Percentiles rank a stretch among this genome's conserved stretches.
Evolutionary conservation across 768 basidiomycete genomes (phyloP).

Genomic region (Hypsizygus marmoreus): DNA sequence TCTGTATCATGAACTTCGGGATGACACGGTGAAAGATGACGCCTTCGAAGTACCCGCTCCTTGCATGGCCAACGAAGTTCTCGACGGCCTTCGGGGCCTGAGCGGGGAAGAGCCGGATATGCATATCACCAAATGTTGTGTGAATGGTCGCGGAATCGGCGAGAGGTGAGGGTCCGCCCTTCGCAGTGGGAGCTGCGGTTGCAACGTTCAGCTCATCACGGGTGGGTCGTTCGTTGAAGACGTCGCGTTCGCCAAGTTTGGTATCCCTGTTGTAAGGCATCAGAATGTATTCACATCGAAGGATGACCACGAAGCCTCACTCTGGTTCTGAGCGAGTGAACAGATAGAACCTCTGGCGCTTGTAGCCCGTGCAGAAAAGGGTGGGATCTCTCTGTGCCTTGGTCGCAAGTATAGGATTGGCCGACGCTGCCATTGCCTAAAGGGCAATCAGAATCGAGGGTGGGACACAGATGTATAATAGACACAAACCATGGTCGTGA

Average conservation of each 20-base stretch:
- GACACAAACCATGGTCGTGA: constrained; percentile 75
- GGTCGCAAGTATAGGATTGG: constrained; percentile 91
- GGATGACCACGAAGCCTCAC: constrained; percentile 46
- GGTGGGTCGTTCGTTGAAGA: constrained; percentile 98
- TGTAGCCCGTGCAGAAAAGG: constrained; percentile 91
- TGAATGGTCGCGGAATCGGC: constrained; percentile 88
- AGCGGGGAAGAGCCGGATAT: constrained; percentile 84
- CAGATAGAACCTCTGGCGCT: constrained; percentile 90
- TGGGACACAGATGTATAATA: not conserved
- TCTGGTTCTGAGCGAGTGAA: constrained; percentile 92
- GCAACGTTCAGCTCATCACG: constrained; percentile 94
- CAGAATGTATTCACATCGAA: not conserved
- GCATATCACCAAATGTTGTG: constrained; percentile 94
- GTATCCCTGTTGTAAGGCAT: constrained; percentile 56
- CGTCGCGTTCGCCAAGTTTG: constrained; percentile 88
- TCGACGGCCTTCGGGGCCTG: constrained; percentile 95
- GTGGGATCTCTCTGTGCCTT: constrained; percentile 87
- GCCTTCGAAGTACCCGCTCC: constrained; percentile 89
- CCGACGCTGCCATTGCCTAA: constrained; percentile 92
- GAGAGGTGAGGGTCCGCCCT: constrained; percentile 64
- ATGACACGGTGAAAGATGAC: constrained; percentile 98
- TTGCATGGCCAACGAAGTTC: constrained; percentile 93
- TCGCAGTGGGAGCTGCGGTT: constrained; percentile 50
- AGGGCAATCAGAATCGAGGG: constrained; percentile 9
- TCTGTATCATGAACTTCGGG: constrained; percentile 98